Conservation (phyloP, 1,284 basidiomycete genomes). For the Papiliotrema nemorosa region DNA sequence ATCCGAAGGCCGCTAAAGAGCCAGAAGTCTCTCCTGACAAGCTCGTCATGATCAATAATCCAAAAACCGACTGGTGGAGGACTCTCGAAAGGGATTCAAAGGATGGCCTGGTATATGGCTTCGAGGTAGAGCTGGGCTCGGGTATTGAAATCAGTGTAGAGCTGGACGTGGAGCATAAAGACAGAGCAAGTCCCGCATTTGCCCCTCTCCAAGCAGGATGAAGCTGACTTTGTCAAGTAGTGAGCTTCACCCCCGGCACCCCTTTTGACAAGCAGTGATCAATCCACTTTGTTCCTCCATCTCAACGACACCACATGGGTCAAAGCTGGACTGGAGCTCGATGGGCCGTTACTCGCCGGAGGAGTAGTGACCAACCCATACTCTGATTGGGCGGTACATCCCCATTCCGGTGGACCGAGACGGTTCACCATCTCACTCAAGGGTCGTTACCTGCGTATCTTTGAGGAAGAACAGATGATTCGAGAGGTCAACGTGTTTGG, state of each 20-base stretch:
- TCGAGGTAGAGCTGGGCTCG: not conserved
- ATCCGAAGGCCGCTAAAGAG: conserved; percentile 1
- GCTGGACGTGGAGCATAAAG: conserved; percentile 2
- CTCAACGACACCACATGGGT: conserved; percentile 1
- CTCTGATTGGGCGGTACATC: conserved; percentile 8
- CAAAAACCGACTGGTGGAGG: conserved; percentile 5
- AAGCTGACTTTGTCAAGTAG: not conserved
- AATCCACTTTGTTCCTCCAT: conserved; percentile 3
- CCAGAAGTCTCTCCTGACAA: conserved; percentile 2
- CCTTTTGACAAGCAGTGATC: conserved; percentile 1
- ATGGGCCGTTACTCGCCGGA: conserved; percentile 5
- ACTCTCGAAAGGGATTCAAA: not conserved
- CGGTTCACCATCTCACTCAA: not conserved
- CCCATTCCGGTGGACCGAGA: not conserved
- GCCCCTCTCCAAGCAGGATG: not conserved
- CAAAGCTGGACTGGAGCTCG: conserved; percentile 5
- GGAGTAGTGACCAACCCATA: conserved; percentile 6
- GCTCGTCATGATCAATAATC: conserved; percentile 2
- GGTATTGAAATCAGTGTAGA: conserved; percentile 5
- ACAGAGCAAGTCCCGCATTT: not conserved
- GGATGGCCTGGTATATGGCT: conserved; percentile 4
- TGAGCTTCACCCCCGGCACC: not conserved
- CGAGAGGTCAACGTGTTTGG: conserved; percentile 9
- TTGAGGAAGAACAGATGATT: not conserved
- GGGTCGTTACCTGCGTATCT: not conserved